These are phyloP conservation scores for Friedmanniomyces endolithicus DNA, from an alignment of 495 filamentous ascomycete species.

Conservation along the genomic window DNA sequence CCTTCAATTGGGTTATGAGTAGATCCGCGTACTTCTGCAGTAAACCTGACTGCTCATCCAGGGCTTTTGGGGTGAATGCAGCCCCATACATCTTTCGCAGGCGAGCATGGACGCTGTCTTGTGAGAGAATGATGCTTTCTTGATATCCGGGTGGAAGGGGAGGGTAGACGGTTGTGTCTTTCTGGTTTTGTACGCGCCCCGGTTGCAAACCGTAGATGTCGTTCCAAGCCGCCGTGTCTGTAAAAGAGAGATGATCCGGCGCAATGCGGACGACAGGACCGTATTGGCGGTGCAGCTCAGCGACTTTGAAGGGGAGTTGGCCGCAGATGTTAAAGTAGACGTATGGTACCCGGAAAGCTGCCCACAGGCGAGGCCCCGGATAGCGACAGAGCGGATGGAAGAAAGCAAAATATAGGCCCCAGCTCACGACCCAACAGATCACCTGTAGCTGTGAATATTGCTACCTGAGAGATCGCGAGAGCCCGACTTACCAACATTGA, in stretches of 20 bases:
- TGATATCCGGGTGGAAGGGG: slow-evolving; percentile 4
- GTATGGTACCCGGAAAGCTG: slow-evolving; percentile 15
- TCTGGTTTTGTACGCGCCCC: slow-evolving; percentile 2
- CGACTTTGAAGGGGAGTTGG: slow-evolving; percentile 17
- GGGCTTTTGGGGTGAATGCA: slow-evolving; percentile 25
- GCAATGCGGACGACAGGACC: slow-evolving; percentile 24
- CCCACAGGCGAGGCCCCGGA: slow-evolving; percentile 21
- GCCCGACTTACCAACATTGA: neutral
- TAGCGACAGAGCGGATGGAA: neutral
- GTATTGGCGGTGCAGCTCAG: slow-evolving; percentile 23
- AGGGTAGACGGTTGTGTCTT: slow-evolving; percentile 13
- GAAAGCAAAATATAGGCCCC: neutral
- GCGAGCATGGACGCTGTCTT: slow-evolving; percentile 20
- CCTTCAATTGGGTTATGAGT: slow-evolving; percentile 21
- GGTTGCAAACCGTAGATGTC: slow-evolving; percentile 26
- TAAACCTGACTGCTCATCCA: slow-evolving; percentile 25
- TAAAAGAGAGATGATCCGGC: slow-evolving; percentile 24
- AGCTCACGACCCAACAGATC: neutral
- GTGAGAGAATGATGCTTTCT: slow-evolving; percentile 10
- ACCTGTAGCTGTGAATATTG: neutral
- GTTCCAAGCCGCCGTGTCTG: slow-evolving; percentile 18
- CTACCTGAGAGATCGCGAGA: neutral
- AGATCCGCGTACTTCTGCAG: slow-evolving; percentile 24
- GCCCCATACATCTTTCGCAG: slow-evolving; percentile 22
- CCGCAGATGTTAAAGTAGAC: slow-evolving; percentile 14